Conservation (phyloP, 1,139 yeast genomes). For the Yamadazyma membranifaciens region DNA sequence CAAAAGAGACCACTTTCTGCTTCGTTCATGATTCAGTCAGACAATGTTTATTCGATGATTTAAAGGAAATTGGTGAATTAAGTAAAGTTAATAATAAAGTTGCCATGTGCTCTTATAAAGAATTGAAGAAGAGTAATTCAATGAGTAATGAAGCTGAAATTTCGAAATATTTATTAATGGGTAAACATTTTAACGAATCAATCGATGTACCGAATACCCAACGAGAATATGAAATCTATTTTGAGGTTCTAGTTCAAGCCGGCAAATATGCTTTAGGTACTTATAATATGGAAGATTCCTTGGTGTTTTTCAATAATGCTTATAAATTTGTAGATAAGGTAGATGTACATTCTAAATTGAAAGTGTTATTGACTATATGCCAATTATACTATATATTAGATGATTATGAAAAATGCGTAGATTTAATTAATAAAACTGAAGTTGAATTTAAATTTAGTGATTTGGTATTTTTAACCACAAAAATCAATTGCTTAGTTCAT, state of each 20-base stretch:
- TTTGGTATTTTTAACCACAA: constrained; percentile 33
- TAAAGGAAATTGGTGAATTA: constrained; percentile 26
- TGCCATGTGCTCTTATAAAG: constrained; percentile 40
- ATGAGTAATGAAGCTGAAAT: constrained; percentile 10
- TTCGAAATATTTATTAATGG: constrained; percentile 30
- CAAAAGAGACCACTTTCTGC: constrained; percentile 30
- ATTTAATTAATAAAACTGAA: constrained; percentile 22
- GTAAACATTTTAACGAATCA: constrained; percentile 32
- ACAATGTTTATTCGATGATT: constrained; percentile 23
- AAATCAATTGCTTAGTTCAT: constrained; percentile 40
- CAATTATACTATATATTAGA: constrained; percentile 29
- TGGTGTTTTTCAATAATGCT: constrained; percentile 31
- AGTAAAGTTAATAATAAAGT: constrained; percentile 36
- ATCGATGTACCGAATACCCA: constrained; percentile 23
- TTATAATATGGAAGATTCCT: constrained; percentile 30
- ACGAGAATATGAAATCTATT: constrained; percentile 27
- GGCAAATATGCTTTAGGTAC: constrained; percentile 38
- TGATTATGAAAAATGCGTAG: constrained; percentile 29
- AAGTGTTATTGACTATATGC: constrained; percentile 30
- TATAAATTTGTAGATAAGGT: constrained; percentile 21
- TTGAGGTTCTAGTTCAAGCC: constrained; percentile 33
- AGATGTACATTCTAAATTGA: constrained; percentile 21
- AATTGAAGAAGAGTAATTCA: constrained; percentile 17
- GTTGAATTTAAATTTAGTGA: constrained; percentile 24
- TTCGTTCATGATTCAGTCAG: constrained; percentile 40